These are phyloP conservation scores for Candida sojae DNA, from an alignment of 1,139 yeast genomes.

Conservation along the genomic window DNA sequence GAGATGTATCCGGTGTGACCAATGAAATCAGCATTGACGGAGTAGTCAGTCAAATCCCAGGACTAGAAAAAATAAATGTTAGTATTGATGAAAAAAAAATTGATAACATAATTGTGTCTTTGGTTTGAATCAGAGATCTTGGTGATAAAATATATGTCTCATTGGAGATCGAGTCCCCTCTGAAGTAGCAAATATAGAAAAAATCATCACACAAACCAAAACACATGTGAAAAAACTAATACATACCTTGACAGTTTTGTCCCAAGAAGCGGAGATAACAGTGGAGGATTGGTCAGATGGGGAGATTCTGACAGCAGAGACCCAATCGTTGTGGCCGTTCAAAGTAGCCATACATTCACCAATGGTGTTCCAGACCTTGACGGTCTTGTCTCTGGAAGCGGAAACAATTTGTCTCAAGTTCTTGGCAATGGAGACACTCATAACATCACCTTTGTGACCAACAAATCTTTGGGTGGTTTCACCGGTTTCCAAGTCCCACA, in stretches of 20 bases:
- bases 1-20: slow-evolving; percentile 99
- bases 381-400: slow-evolving; percentile 98
- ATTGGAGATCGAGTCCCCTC: slow-evolving; percentile 79
- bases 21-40: slow-evolving; percentile 92
- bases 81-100: slow-evolving; percentile 19
- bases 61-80: slow-evolving; percentile 52
- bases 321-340: slow-evolving; percentile 98
- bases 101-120: background rate
- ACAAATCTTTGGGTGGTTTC: slow-evolving; percentile 93
- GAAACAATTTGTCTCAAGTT: slow-evolving; percentile 98
- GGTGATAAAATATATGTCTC: slow-evolving; percentile 95
- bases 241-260: slow-evolving; percentile 98
- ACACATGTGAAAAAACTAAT: slow-evolving; percentile 13
- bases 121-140: slow-evolving; percentile 84
- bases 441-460: slow-evolving; percentile 97
- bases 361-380: slow-evolving; percentile 99
- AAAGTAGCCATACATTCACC: slow-evolving; percentile 98
- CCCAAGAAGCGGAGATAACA: slow-evolving; percentile 99
- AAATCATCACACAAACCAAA: slow-evolving; percentile 53
- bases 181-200: slow-evolving; percentile 97
- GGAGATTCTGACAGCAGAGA: slow-evolving; percentile 94
- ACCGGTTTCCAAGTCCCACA: slow-evolving; percentile 97
- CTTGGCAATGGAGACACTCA: slow-evolving; percentile 95
- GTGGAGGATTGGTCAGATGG: slow-evolving; percentile 74
- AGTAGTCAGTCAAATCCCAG: slow-evolving; percentile 90